These are phyloP conservation scores for Aspergillus sparsus DNA, from an alignment of 495 filamentous ascomycete genomes.

Conservation along the genomic window DNA sequence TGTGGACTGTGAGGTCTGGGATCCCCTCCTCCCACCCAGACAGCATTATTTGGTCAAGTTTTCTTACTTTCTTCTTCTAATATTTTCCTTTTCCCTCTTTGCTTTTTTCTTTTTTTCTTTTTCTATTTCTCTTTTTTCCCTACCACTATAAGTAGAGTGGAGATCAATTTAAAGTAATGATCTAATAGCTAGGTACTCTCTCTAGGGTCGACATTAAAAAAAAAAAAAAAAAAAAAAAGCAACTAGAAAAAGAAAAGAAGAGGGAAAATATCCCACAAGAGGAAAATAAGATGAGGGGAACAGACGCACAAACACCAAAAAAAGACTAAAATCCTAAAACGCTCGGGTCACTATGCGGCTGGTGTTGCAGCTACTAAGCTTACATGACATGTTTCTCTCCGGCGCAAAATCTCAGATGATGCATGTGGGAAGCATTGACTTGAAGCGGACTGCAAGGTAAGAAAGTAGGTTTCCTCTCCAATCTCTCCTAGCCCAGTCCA, in stretches of 20 bases:
- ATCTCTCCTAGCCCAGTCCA: slow-evolving; percentile 2
- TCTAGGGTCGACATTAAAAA: neutral
- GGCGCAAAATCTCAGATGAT: neutral
- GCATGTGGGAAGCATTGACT: neutral
- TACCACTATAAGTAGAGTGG: no score
- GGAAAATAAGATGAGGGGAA: neutral
- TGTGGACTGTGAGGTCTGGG: neutral
- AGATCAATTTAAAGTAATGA: no score
- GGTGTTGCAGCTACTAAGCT: slow-evolving; percentile 10
- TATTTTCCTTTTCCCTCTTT: no score
- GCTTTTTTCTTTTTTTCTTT: no score
- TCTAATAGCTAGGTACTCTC: neutral
- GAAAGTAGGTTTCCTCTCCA: neutral
- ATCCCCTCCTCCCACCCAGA: slow-evolving; percentile 6
- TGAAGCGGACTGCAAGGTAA: neutral
- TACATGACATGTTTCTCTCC: slow-evolving; percentile 1
- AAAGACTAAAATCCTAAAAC: slow-evolving; percentile 6
- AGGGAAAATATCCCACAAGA: neutral
- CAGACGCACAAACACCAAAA: slow-evolving; percentile 11
- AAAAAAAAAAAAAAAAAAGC: slow-evolving; percentile 5
- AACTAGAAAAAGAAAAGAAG: slow-evolving; percentile 3
- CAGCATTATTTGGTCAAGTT: no score
- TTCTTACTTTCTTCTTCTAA: no score
- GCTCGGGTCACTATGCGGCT: slow-evolving; percentile 19
- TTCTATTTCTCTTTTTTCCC: no score